These are phyloP conservation scores for Aspergillus pseudoviridinutans DNA, from an alignment of 2,329 filamentous ascomycete species.

Conservation along the genomic window DNA sequence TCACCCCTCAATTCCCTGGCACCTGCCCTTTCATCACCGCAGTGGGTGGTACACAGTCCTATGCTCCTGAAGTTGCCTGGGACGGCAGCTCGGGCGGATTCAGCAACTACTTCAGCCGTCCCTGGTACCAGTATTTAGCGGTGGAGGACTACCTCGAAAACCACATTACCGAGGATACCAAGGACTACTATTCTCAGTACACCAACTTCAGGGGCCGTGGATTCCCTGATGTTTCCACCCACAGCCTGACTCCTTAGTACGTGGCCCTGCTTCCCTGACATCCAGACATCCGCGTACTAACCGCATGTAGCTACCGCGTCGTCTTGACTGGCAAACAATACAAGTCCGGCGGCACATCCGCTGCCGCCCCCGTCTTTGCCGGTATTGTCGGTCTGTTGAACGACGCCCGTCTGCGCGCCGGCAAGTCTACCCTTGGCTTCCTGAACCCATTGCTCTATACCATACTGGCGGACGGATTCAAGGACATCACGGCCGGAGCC, in stretches of 20 bases:
- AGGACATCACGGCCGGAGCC: slow-evolving; percentile 40
- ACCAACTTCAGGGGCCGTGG: slow-evolving; percentile 48
- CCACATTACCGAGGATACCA: slow-evolving; percentile 34
- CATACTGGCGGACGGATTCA: slow-evolving; percentile 46
- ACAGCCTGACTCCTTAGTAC: slow-evolving; percentile 48
- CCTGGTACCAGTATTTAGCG: slow-evolving; percentile 45
- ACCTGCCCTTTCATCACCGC: slow-evolving; percentile 66
- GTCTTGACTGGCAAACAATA: slow-evolving; percentile 8
- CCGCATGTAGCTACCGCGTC: slow-evolving; percentile 9
- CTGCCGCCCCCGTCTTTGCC: slow-evolving; percentile 54
- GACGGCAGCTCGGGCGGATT: slow-evolving; percentile 48
- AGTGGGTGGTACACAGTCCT: slow-evolving; percentile 57
- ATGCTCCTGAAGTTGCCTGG: slow-evolving; percentile 48
- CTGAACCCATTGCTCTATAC: slow-evolving; percentile 56
- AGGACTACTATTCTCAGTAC: slow-evolving; percentile 42
- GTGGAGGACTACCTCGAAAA: slow-evolving; percentile 44
- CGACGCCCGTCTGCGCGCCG: slow-evolving; percentile 51
- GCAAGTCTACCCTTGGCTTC: slow-evolving; percentile 51
- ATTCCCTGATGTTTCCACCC: slow-evolving; percentile 58
- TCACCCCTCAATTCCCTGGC: slow-evolving; percentile 61
- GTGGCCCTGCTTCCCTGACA: slow-evolving; percentile 33
- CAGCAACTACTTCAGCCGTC: slow-evolving; percentile 48
- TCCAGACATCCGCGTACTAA: background rate
- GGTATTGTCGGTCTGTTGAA: slow-evolving; percentile 58
- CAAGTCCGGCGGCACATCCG: slow-evolving; percentile 23